Percentiles rank a stretch among this genome's conserved stretches.
Conservation (phyloP, 306 rosid species). For the Crotalaria pallida region DNA sequence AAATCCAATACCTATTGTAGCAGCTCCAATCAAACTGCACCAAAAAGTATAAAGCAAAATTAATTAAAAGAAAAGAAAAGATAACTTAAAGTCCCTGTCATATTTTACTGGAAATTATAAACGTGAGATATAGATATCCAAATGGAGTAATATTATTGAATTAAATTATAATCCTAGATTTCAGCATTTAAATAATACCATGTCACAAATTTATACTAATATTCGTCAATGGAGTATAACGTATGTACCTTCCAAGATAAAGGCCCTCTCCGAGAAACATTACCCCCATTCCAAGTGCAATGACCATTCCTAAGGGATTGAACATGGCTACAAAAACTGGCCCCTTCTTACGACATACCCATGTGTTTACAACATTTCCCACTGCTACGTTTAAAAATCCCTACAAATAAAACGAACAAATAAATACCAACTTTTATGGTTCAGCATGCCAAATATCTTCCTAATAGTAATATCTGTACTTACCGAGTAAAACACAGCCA, state of each 20-base stretch:
- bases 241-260: conserved; percentile 44
- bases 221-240: too few relatives aligned
- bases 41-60: neutral
- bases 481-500: conserved; percentile 30
- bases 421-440: neutral
- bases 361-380: conserved; percentile 7
- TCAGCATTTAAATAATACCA: neutral
- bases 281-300: conserved; percentile 46
- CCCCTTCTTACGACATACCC: conserved; percentile 46
- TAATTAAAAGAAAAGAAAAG: too few relatives aligned
- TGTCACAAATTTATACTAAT: neutral
- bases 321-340: conserved; percentile 46
- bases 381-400: conserved; percentile 28
- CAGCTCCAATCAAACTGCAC: conserved; percentile 40
- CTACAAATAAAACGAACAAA: conserved; percentile 27
- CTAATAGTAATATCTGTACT: neutral
- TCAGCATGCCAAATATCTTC: neutral
- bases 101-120: too few relatives aligned
- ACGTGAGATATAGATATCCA: too few relatives aligned
- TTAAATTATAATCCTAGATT: neutral
- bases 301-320: conserved; percentile 36
- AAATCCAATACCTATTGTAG: conserved; percentile 37
- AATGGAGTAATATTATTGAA: too few relatives aligned
- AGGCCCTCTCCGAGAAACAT: conserved; percentile 41
- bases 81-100: too few relatives aligned